Percentiles rank a stretch among this genome's conserved stretches.
phyloP scores from a whole-genome alignment of 2,329 filamentous ascomycete genomes.

The Botrytis elliptica region DNA sequence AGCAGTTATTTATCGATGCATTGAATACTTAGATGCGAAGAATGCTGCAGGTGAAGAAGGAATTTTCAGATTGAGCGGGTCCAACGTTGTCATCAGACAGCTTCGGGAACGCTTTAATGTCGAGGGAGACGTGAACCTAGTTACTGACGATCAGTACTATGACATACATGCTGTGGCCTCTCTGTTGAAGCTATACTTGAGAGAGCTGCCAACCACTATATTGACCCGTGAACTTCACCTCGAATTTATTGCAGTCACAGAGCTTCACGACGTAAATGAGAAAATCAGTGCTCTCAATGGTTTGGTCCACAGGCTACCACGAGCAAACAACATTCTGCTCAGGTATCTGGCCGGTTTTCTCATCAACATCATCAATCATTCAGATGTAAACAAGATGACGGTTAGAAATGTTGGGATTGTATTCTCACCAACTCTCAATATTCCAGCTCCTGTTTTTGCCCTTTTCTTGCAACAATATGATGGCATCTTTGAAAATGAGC shows the following conservation, averaged over 20 bases:
- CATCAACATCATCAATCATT: constrained; percentile 87
- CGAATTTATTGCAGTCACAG: constrained; percentile 81
- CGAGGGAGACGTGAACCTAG: constrained; percentile 85
- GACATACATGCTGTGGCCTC: constrained; percentile 96
- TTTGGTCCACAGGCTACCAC: constrained; percentile 77
- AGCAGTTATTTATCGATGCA: constrained; percentile 90
- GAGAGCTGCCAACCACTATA: constrained; percentile 88
- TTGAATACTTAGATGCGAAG: constrained; percentile 86
- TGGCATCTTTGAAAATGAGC: constrained; percentile 73
- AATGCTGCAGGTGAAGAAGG: constrained; percentile 84
- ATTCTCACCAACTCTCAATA: constrained; percentile 95
- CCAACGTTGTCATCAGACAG: constrained; percentile 88
- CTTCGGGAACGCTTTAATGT: constrained; percentile 90
- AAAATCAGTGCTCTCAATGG: constrained; percentile 75
- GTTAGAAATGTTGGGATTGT: constrained; percentile 97
- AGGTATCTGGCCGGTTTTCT: constrained; percentile 85
- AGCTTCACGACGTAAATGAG: constrained; percentile 70
- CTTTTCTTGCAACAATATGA: constrained; percentile 90
- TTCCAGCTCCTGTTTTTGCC: constrained; percentile 90
- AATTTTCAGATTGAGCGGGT: constrained; percentile 96
- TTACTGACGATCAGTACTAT: constrained; percentile 80
- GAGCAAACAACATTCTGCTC: constrained; percentile 76
- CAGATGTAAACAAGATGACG: constrained; percentile 95
- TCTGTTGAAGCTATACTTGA: constrained; percentile 87
- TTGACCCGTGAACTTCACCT: constrained; percentile 86